These are phyloP conservation scores for Ceratocystis variospora DNA, from an alignment of 2,329 filamentous ascomycete species.

Conservation along the genomic window DNA sequence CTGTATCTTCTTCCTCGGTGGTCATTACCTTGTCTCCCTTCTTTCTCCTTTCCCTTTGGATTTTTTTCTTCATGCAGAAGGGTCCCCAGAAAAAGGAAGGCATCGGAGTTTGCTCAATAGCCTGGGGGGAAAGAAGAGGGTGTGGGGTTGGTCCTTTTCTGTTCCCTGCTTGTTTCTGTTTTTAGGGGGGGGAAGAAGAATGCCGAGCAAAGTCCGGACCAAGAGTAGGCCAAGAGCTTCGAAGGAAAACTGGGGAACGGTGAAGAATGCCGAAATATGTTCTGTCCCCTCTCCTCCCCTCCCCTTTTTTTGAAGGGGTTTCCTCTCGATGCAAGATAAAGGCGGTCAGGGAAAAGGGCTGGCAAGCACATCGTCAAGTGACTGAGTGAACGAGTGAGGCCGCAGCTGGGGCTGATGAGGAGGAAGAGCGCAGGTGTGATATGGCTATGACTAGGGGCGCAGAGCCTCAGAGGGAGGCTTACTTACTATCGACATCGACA, in stretches of 20 bases:
- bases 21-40: not conserved
- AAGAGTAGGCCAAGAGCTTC: not conserved
- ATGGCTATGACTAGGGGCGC: no score
- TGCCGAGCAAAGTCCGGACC: slow-evolving; percentile 4
- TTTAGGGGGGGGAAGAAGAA: not conserved
- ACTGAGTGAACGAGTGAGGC: no score
- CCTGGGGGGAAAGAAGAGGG: not conserved
- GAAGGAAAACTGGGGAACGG: not conserved
- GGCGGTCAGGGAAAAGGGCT: not conserved
- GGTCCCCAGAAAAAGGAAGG: slow-evolving; percentile 6
- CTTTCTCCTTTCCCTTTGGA: not conserved
- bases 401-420: not conserved
- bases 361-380: no score
- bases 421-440: not conserved
- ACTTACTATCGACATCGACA: no score
- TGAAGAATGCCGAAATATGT: not conserved
- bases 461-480: no score
- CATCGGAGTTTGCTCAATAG: not conserved
- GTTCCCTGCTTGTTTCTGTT: not conserved
- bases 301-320: not conserved
- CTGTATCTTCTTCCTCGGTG: no score
- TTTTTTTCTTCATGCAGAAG: not conserved
- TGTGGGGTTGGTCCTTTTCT: no score
- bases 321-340: not conserved
- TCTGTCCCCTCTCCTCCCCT: not conserved